Evolutionary conservation across 495 filamentous ascomycete species (phyloP).

Genomic region (Astrothelium subdiscretum): DNA sequence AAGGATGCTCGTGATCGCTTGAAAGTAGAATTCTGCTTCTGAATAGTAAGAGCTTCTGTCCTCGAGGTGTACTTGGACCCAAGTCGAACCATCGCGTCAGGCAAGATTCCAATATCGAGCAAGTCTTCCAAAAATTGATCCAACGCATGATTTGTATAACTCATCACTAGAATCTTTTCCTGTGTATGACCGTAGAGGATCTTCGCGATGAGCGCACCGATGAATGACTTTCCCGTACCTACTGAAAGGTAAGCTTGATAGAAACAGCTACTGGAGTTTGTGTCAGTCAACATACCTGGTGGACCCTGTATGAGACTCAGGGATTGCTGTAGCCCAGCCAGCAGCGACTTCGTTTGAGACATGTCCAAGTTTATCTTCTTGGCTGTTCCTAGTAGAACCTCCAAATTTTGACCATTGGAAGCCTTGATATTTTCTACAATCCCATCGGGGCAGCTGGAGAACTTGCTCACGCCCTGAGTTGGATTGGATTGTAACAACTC

Average conservation of each 20-base stretch:
- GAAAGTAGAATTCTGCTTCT: conserved; percentile 30
- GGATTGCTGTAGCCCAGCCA: conserved; percentile 39
- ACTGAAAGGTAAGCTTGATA: not conserved
- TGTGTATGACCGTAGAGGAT: conserved; percentile 39
- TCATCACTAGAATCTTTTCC: conserved; percentile 50
- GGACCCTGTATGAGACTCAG: conserved; percentile 65
- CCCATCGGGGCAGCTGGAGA: conserved; percentile 15
- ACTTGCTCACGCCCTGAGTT: conserved; percentile 13
- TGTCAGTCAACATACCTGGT: conserved; percentile 43
- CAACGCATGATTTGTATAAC: conserved; percentile 40
- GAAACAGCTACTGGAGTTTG: not conserved
- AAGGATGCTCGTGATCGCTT: conserved; percentile 25
- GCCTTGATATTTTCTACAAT: conserved; percentile 19
- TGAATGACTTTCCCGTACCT: conserved; percentile 76
- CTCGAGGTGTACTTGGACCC: conserved; percentile 48
- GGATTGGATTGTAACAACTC: conserved; percentile 34
- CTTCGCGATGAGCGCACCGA: conserved; percentile 57
- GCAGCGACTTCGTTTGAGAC: conserved; percentile 48
- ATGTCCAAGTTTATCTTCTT: conserved; percentile 37
- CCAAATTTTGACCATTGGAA: conserved; percentile 17
- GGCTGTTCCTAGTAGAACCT: conserved; percentile 20
- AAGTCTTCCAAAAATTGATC: conserved; percentile 68
- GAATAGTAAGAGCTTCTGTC: conserved; percentile 39
- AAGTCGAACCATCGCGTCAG: conserved; percentile 48
- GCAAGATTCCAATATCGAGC: conserved; percentile 47